A percentile compares a stretch with the other conserved stretches of the same genome.
Evolutionary conservation across 768 basidiomycete species (phyloP).

Genomic region (Naganishia onofrii): DNA sequence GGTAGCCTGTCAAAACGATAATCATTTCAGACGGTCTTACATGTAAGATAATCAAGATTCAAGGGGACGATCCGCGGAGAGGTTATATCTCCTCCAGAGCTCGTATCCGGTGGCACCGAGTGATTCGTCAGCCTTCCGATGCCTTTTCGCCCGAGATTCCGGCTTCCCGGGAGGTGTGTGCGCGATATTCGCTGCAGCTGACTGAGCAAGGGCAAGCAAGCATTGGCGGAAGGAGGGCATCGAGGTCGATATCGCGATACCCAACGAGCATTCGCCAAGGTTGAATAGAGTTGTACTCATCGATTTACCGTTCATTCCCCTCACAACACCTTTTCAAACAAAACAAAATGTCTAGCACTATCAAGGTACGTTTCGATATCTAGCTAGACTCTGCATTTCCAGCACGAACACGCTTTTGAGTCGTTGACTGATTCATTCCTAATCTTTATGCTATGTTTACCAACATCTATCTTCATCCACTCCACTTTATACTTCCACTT

Average conservation of each 20-base stretch:
- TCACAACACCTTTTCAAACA: neutral
- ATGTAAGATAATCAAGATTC: too few relatives aligned
- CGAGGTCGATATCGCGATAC: neutral
- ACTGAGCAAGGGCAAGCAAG: neutral
- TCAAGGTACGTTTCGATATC: slow-evolving; percentile 14
- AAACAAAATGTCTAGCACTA: slow-evolving; percentile 19
- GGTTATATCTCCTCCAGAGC: neutral
- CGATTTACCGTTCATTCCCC: neutral
- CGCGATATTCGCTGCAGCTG: slow-evolving; percentile 12
- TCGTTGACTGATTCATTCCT: neutral
- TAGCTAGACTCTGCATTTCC: neutral
- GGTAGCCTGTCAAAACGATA: too few relatives aligned
- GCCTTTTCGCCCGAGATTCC: neutral
- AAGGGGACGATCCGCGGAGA: too few relatives aligned
- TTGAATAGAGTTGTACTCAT: too few relatives aligned
- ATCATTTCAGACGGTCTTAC: too few relatives aligned
- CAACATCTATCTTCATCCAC: neutral
- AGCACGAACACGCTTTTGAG: neutral
- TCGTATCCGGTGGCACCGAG: slow-evolving; percentile 3
- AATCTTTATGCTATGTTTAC: neutral
- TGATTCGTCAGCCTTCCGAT: slow-evolving; percentile 13
- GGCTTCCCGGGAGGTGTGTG: neutral
- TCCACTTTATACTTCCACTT: neutral
- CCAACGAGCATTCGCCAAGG: too few relatives aligned
- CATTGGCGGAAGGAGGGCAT: neutral